These are phyloP conservation scores for Camelina sativa DNA, from an alignment of 345 rosid species.

Conservation along the genomic window DNA sequence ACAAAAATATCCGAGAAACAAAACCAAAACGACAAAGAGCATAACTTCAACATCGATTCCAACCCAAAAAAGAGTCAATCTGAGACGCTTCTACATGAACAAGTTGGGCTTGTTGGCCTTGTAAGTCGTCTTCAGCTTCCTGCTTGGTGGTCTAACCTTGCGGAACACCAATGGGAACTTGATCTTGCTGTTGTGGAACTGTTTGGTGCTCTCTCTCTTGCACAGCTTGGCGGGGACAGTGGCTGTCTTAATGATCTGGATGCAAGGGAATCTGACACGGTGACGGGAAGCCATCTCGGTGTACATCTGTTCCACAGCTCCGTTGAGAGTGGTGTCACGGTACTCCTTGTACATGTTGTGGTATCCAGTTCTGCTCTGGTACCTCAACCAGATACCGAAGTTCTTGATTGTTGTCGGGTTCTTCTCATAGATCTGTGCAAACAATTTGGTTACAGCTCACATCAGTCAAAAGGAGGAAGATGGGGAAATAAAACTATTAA, in stretches of 20 bases:
- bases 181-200: constrained; percentile 70
- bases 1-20: constrained; percentile 11
- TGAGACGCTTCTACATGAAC: constrained; percentile 52
- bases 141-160: constrained; percentile 69
- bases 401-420: constrained; percentile 66
- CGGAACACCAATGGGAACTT: constrained; percentile 69
- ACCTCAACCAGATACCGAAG: constrained; percentile 69
- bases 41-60: constrained; percentile 27
- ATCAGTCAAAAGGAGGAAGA: neutral
- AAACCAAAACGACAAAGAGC: constrained; percentile 20
- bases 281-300: constrained; percentile 75
- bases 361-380: constrained; percentile 68
- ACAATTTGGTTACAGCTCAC: neutral
- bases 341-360: constrained; percentile 78
- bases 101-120: constrained; percentile 78
- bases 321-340: constrained; percentile 66
- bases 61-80: constrained; percentile 26
- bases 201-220: constrained; percentile 74
- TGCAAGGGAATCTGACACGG: constrained; percentile 72
- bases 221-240: constrained; percentile 65
- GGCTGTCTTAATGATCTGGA: constrained; percentile 71
- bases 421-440: constrained; percentile 63
- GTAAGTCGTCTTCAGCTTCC: constrained; percentile 76
- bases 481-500: neutral
- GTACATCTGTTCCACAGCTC: constrained; percentile 74